Conservation (phyloP, 2,329 filamentous ascomycete genomes). For the Hypoxylon sp. region DNA sequence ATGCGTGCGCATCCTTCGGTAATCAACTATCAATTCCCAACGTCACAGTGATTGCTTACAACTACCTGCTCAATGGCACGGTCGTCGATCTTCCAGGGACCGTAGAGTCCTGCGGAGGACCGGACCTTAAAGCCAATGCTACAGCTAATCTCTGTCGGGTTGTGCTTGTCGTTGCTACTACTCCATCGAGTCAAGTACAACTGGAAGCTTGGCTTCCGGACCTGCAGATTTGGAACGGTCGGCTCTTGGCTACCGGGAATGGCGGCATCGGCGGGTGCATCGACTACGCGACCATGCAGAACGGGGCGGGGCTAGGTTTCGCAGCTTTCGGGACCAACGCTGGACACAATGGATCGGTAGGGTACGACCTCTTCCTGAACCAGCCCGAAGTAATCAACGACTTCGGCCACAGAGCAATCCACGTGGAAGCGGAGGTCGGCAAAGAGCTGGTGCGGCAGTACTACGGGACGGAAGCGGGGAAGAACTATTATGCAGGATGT, state of each 20-base stretch:
- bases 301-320: slow-evolving; percentile 57
- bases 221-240: slow-evolving; percentile 53
- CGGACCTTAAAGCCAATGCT: slow-evolving; percentile 21
- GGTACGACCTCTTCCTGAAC: slow-evolving; percentile 46
- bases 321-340: slow-evolving; percentile 59
- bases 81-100: slow-evolving; percentile 29
- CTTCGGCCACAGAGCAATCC: slow-evolving; percentile 51
- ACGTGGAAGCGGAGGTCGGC: slow-evolving; percentile 61
- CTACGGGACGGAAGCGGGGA: slow-evolving; percentile 57
- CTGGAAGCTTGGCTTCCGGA: slow-evolving; percentile 44
- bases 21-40: slow-evolving; percentile 18
- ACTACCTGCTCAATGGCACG: slow-evolving; percentile 24
- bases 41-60: slow-evolving; percentile 12
- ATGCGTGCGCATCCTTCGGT: slow-evolving; percentile 11
- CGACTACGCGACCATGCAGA: slow-evolving; percentile 58
- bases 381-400: slow-evolving; percentile 52
- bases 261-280: slow-evolving; percentile 60
- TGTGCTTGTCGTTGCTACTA: slow-evolving; percentile 30
- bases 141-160: slow-evolving; percentile 36
- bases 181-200: slow-evolving; percentile 35
- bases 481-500: slow-evolving; percentile 66
- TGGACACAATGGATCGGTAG: slow-evolving; percentile 58
- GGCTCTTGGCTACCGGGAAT: slow-evolving; percentile 59
- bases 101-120: slow-evolving; percentile 36
- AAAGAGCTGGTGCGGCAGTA: slow-evolving; percentile 62